These are phyloP conservation scores for Amanita rubescens DNA, from an alignment of 768 basidiomycete genomes.

Conservation along the genomic window DNA sequence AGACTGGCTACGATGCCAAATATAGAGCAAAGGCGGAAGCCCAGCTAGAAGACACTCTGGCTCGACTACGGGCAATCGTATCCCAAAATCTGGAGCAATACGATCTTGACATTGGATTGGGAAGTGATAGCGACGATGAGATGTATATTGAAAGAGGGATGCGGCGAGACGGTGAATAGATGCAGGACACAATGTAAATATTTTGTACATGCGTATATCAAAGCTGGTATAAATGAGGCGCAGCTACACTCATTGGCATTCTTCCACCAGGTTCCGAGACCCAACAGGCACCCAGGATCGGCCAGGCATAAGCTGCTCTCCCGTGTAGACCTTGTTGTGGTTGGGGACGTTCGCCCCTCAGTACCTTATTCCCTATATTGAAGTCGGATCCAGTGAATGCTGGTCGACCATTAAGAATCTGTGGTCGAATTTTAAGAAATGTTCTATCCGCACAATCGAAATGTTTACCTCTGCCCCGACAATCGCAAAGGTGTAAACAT, in stretches of 20 bases:
- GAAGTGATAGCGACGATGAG: neutral
- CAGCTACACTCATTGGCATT: neutral
- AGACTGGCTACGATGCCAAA: neutral
- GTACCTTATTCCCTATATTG: neutral
- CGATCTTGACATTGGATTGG: neutral
- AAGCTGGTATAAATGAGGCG: neutral
- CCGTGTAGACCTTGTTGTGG: neutral
- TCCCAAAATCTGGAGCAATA: neutral
- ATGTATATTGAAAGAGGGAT: neutral
- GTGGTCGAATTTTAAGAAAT: too few species aligned
- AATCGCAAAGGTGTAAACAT: too few species aligned
- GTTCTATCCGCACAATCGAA: too few species aligned
- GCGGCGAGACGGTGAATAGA: neutral
- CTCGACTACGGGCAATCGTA: neutral
- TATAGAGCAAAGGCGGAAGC: slow-evolving; percentile 1
- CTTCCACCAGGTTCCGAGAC: neutral
- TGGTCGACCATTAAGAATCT: too few species aligned
- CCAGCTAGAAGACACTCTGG: neutral
- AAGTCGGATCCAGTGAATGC: neutral
- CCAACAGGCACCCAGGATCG: neutral
- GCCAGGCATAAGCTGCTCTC: too few species aligned
- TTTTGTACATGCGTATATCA: neutral
- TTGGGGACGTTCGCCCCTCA: neutral
- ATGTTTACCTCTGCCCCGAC: too few species aligned
- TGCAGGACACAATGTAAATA: neutral